Conservation (phyloP, 306 rosid genomes). For the Pueraria montana region DNA sequence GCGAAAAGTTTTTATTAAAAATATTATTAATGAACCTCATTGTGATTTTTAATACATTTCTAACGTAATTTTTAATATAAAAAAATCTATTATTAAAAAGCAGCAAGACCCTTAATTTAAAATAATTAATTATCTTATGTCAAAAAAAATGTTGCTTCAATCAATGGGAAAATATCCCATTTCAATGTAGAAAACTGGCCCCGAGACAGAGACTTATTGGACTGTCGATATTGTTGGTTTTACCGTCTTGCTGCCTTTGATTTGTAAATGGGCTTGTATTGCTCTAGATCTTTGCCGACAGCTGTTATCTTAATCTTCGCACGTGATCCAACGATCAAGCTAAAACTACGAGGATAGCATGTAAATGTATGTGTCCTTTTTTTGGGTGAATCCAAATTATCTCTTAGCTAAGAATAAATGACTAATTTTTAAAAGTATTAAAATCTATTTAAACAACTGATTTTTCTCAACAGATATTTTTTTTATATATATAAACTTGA, state of each 20-base stretch:
- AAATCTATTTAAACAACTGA: too few species aligned
- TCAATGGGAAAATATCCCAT: slow-evolving; percentile 4
- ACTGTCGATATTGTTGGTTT: neutral
- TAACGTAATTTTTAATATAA: too few species aligned
- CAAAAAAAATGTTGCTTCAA: neutral
- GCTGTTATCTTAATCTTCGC: neutral
- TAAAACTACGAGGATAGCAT: neutral
- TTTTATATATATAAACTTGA: too few species aligned
- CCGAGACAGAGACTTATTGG: neutral
- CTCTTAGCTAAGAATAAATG: too few species aligned
- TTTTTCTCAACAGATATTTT: too few species aligned
- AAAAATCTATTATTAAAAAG: too few species aligned
- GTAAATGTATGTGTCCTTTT: slow-evolving; percentile 27
- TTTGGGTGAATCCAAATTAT: too few species aligned
- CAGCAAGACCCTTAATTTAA: too few species aligned
- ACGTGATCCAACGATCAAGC: slow-evolving; percentile 34
- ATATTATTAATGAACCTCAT: neutral
- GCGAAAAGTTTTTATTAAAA: neutral
- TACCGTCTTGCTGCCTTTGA: slow-evolving; percentile 3
- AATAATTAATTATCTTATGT: neutral
- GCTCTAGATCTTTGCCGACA: slow-evolving; percentile 42
- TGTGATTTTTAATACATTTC: too few species aligned
- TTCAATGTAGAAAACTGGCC: slow-evolving; percentile 1
- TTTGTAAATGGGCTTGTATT: neutral
- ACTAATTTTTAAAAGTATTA: too few species aligned